Evolutionary conservation across 306 rosid species (phyloP).

Genomic region (Cicer chorassanicum): DNA sequence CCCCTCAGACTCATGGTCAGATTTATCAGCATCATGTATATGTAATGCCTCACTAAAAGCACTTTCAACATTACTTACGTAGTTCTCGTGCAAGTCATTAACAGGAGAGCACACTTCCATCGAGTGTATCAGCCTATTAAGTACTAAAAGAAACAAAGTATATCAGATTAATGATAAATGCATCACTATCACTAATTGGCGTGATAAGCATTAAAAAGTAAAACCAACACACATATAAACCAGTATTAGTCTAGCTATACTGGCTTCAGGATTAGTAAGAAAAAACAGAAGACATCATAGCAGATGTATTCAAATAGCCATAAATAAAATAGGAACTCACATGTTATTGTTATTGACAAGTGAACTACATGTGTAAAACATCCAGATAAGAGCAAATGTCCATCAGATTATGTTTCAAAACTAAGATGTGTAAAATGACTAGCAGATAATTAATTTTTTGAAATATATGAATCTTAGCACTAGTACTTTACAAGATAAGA

Average conservation of each 20-base stretch:
- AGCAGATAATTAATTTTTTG: neutral
- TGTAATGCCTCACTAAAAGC: constrained; percentile 52
- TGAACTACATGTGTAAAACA: neutral
- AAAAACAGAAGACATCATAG: neutral
- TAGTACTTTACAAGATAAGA: neutral
- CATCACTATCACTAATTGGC: neutral
- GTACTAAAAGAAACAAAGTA: constrained; percentile 46
- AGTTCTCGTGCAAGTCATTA: constrained; percentile 23
- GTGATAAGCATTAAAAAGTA: neutral
- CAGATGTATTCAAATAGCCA: neutral
- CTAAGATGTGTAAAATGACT: neutral
- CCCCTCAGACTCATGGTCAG: constrained; percentile 36
- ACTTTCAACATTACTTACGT: constrained; percentile 52
- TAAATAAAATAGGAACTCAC: neutral
- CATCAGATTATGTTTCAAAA: neutral
- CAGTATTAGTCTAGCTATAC: neutral
- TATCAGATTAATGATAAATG: constrained; percentile 13
- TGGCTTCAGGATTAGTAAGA: neutral
- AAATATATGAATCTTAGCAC: neutral
- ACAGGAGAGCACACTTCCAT: constrained; percentile 64
- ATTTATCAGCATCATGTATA: constrained; percentile 46
- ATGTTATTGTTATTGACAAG: neutral
- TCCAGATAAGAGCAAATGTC: neutral
- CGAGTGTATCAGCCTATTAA: constrained; percentile 41
- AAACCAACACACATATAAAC: neutral